Base-by-base conservation (phyloP, 2,329 filamentous ascomycete species). In the Pestalotiopsis sp. region DNA sequence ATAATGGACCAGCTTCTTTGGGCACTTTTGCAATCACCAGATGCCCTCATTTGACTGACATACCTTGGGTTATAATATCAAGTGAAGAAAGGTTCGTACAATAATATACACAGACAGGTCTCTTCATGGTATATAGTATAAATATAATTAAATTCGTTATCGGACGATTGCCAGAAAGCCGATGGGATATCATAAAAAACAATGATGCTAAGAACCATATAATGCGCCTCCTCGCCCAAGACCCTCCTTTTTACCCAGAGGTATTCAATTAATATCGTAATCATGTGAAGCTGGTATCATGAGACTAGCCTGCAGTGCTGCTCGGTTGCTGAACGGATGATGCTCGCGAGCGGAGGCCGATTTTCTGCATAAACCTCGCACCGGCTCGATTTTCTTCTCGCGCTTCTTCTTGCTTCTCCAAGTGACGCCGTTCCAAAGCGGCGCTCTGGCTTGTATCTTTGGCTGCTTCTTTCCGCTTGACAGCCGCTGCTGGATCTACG, bases 361-460 rank as follows among this genome's bases (percentile, higher is more conserved):
- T 71, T 72, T 82, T 85, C 70, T 83, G 78, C 74, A 85, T 74
- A 17, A 84, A 70, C 71, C 75, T 79, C 3, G 75, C 70, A 36
- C 75, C 75, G 6, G 75, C 74, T 20, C 78, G 77, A 69, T 79
- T 93, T 70, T 77, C 75, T 52, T 73, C 75, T 63, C 78, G 76
- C 27, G 75, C 73, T 64, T 77, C 73, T 66, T 75, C 75, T 72
- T 83, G 78, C 74, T 78, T 75, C 72, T 82, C 80, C 63, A 84
- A 71, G 39, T 84, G 78, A 69, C 81, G 76, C 68, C 83, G 80
- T 75, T 88, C 86, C 72, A 80, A 84, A 68, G 82, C 81, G 52
- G 87, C 86, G 72, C 90, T 87, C 78, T 91, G 83, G 73, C 85
- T 90, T 76, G 87, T 86, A 65, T 92, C 90, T 70, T 82, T 85